Evolutionary conservation across 306 rosid species (phyloP).

Genomic region (Psophocarpus tetragonolobus): DNA sequence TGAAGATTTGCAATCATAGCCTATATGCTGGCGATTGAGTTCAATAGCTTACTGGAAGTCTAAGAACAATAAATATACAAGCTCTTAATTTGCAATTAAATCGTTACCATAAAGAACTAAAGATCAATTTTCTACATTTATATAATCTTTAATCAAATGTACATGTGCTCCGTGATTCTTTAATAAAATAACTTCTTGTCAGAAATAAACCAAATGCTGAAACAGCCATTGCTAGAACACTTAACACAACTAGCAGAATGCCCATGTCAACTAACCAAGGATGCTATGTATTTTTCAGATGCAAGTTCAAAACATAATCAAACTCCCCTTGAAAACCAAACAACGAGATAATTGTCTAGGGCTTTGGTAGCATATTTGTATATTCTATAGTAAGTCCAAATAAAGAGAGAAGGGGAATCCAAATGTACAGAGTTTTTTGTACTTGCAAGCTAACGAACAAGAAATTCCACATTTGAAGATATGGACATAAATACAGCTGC

Average conservation of each 20-base stretch:
- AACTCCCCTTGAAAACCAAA: neutral
- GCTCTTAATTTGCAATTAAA: no score
- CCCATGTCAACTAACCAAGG: neutral
- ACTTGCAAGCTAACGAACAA: slow-evolving; percentile 2
- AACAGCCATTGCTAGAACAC: neutral
- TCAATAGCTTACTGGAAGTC: no score
- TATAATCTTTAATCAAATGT: neutral
- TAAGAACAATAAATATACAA: neutral
- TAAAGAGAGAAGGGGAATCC: neutral
- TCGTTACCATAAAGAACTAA: neutral
- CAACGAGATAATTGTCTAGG: neutral
- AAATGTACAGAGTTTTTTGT: neutral
- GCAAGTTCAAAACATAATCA: neutral
- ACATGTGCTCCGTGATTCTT: neutral
- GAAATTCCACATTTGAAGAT: slow-evolving; percentile 9
- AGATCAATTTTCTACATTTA: neutral
- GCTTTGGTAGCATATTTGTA: neutral
- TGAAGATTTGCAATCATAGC: no score
- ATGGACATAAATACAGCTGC: slow-evolving; percentile 37
- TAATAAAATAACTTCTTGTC: neutral
- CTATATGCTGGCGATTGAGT: no score
- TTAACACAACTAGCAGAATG: neutral
- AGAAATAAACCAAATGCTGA: neutral
- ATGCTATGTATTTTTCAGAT: neutral
- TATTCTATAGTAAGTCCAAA: neutral